A percentile compares a stretch with the other conserved stretches of the same genome.
Evolutionary conservation across 768 basidiomycete species (phyloP).

Genomic region (Boletus tylopilopsis): DNA sequence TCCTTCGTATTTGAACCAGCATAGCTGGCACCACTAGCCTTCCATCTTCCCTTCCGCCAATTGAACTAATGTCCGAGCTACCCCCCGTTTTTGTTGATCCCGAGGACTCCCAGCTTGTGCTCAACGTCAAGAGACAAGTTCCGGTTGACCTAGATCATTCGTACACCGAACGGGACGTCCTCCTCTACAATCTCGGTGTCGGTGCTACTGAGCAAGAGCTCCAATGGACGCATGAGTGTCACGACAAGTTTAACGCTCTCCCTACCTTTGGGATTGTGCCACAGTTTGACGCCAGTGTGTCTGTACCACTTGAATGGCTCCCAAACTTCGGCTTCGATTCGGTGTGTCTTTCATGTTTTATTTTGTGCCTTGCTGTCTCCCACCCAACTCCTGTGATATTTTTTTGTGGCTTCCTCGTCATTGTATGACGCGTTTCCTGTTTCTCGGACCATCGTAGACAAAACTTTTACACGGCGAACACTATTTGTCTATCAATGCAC

Average conservation of each 20-base stretch:
- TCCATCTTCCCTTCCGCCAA: not conserved
- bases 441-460: conserved; percentile 46
- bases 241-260: conserved; percentile 80
- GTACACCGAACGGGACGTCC: conserved; percentile 87
- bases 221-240: conserved; percentile 86
- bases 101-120: conserved; percentile 81
- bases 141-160: conserved; percentile 56
- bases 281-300: conserved; percentile 75
- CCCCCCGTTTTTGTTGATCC: conserved; percentile 60
- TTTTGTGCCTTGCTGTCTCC: not conserved
- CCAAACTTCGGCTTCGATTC: conserved; percentile 97
- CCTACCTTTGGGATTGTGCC: conserved; percentile 97
- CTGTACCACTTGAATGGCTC: conserved; percentile 77
- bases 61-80: conserved; percentile 36
- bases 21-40: too few relatives aligned
- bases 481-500: conserved; percentile 80
- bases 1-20: too few relatives aligned
- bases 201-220: conserved; percentile 93
- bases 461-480: conserved; percentile 99
- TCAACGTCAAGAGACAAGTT: conserved; percentile 68
- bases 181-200: conserved; percentile 92
- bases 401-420: not conserved
- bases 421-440: conserved; percentile 2
- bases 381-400: not conserved
- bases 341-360: conserved; percentile 41